Evolutionary conservation across 2,329 filamentous ascomycete species (phyloP).

Genomic region (Colletotrichum chlorophyti): DNA sequence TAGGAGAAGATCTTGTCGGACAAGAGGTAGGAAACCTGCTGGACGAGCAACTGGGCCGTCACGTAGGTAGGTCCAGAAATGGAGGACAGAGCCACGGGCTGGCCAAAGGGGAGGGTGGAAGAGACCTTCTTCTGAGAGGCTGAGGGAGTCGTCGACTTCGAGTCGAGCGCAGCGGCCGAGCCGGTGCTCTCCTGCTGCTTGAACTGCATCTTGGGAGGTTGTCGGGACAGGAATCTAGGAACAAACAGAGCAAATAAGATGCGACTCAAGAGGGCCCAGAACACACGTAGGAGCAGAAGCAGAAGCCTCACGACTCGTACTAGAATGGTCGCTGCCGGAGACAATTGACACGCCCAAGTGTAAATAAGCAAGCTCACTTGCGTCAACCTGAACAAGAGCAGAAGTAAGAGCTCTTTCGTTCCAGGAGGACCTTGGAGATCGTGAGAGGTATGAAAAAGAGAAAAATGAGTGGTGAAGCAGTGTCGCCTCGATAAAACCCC

Average conservation of each 20-base stretch:
- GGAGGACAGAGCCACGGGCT: constrained; percentile 58
- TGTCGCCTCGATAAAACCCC: constrained; percentile 8
- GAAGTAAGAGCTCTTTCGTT: constrained; percentile 8
- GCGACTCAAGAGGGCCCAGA: constrained; percentile 11
- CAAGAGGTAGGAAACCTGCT: constrained; percentile 93
- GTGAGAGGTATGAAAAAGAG: neutral
- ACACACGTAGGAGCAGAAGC: constrained; percentile 14
- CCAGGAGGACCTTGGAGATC: constrained; percentile 16
- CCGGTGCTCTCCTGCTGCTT: constrained; percentile 46
- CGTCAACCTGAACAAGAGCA: constrained; percentile 21
- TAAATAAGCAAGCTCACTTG: constrained; percentile 17
- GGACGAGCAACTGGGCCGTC: constrained; percentile 90
- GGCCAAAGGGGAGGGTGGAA: constrained; percentile 63
- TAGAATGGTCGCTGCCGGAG: constrained; percentile 17
- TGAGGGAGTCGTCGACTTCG: constrained; percentile 38
- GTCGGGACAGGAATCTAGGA: neutral
- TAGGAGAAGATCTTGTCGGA: constrained; percentile 98
- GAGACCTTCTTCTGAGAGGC: constrained; percentile 50
- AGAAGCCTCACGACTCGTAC: constrained; percentile 12
- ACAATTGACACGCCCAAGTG: constrained; percentile 18
- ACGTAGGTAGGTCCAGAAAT: constrained; percentile 91
- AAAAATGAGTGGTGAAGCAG: neutral
- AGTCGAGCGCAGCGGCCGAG: constrained; percentile 38
- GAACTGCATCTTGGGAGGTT: constrained; percentile 32
- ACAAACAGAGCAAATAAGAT: constrained; percentile 16